Evolutionary conservation across 2,329 filamentous ascomycete genomes (phyloP).

Genomic region (Monosporascus sp.): DNA sequence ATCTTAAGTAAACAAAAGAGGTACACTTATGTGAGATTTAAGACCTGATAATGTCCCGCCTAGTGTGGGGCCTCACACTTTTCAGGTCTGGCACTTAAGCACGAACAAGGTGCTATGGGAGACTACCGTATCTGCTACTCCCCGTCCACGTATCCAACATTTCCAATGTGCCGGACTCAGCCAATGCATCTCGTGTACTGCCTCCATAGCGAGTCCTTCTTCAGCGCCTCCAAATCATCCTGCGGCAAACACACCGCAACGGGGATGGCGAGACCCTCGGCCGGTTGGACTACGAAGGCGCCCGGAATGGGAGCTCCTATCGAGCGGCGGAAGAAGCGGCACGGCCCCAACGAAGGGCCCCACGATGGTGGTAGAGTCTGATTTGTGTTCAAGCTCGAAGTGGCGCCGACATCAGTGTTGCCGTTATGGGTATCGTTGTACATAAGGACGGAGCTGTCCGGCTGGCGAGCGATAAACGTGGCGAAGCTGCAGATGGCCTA

Average conservation of each 20-base stretch:
- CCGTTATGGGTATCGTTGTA: slow-evolving; percentile 14
- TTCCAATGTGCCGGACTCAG: neutral
- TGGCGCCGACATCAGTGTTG: slow-evolving; percentile 9
- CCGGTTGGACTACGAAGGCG: neutral
- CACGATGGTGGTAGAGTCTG: no score
- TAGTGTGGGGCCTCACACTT: no score
- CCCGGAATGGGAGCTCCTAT: neutral
- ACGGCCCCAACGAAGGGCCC: neutral
- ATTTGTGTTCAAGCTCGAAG: neutral
- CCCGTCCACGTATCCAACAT: no score
- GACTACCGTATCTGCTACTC: no score
- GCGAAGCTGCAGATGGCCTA: slow-evolving; percentile 23
- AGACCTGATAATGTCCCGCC: no score
- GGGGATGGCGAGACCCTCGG: neutral
- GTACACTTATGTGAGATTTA: no score
- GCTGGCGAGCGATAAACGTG: slow-evolving; percentile 20
- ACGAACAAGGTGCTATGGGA: no score
- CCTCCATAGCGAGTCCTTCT: neutral
- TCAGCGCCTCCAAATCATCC: neutral
- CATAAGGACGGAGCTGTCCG: slow-evolving; percentile 19
- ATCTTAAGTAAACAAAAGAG: no score
- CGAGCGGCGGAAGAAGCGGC: neutral
- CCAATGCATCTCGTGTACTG: neutral
- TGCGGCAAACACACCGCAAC: neutral
- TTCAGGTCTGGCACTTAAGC: no score